Percentiles rank a stretch among this genome's conserved stretches.
These are phyloP conservation scores for Chrysanthemum seticuspe DNA, from an alignment of 129 eudicot genomes.

Conservation along the genomic window DNA sequence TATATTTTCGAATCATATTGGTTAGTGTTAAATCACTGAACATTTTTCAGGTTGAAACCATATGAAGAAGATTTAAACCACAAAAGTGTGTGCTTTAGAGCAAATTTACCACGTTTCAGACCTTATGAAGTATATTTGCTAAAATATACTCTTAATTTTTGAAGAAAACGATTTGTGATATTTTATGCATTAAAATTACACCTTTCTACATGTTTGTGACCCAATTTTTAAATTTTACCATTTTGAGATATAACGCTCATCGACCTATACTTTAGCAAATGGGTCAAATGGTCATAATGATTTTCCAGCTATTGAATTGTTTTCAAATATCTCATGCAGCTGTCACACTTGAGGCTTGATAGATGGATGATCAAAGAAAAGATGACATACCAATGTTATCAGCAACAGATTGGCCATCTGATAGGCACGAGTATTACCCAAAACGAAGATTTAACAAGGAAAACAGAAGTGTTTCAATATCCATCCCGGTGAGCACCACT, in stretches of 20 bases:
- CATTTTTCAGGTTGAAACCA: neutral
- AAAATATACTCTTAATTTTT: neutral
- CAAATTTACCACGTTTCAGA: neutral
- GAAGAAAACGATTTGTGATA: too few species aligned
- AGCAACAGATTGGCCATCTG: constrained; percentile 26
- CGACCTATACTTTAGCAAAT: too few species aligned
- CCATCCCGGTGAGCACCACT: constrained; percentile 43
- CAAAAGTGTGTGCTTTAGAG: neutral
- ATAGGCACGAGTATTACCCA: constrained; percentile 32
- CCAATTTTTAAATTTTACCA: too few species aligned
- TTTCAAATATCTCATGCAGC: constrained; percentile 36
- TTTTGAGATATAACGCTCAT: too few species aligned
- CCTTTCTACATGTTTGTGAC: too few species aligned
- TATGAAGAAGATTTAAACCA: neutral
- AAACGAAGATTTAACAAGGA: constrained; percentile 29
- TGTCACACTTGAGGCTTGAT: constrained; percentile 14
- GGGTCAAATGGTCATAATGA: too few species aligned
- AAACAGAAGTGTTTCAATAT: constrained; percentile 65
- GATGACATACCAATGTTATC: constrained; percentile 59
- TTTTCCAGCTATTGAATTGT: neutral
- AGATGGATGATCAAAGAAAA: constrained; percentile 60
- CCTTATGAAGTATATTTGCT: neutral
- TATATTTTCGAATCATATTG: neutral
- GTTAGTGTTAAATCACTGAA: neutral
- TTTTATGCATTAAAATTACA: neutral